Percentiles rank a stretch among this genome's conserved stretches.
phyloP scores from a whole-genome alignment of 1,284 basidiomycete genomes.

The Lentinula novae-zelandiae region DNA sequence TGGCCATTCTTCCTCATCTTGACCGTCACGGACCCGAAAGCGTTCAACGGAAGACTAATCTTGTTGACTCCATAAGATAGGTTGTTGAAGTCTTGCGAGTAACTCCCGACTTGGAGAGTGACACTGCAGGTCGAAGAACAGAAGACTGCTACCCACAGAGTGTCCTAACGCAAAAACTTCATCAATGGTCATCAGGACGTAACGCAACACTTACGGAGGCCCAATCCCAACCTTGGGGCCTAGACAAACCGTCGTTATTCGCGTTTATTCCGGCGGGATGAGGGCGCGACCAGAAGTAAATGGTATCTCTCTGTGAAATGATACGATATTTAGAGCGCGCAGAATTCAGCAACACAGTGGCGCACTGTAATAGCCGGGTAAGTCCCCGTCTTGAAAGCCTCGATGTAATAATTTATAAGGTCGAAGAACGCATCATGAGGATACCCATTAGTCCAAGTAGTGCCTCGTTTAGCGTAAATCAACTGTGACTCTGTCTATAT shows the following conservation, averaged over 20 bases:
- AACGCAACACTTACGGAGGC: slow-evolving; percentile 26
- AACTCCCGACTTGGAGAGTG: slow-evolving; percentile 35
- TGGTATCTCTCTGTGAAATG: slow-evolving; percentile 33
- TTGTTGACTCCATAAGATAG: slow-evolving; percentile 34
- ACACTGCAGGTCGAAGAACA: slow-evolving; percentile 43
- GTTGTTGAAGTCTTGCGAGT: slow-evolving; percentile 28
- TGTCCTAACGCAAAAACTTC: slow-evolving; percentile 27
- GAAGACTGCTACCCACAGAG: slow-evolving; percentile 50
- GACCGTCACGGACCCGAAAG: not conserved
- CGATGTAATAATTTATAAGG: slow-evolving; percentile 51
- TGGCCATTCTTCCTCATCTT: slow-evolving; percentile 1
- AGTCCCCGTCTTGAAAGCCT: slow-evolving; percentile 61
- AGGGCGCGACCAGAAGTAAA: slow-evolving; percentile 61
- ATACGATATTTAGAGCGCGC: not conserved
- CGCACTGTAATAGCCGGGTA: slow-evolving; percentile 50
- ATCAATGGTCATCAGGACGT: not conserved
- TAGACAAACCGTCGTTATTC: slow-evolving; percentile 29
- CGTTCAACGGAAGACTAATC: slow-evolving; percentile 19
- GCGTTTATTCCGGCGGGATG: slow-evolving; percentile 47
- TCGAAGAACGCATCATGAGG: slow-evolving; percentile 42
- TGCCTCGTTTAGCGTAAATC: slow-evolving; percentile 18
- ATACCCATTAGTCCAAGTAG: slow-evolving; percentile 31
- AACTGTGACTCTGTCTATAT: not conserved
- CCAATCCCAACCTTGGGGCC: slow-evolving; percentile 41
- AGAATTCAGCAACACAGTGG: not conserved